phyloP scores from a whole-genome alignment of 331 rosid genomes.

The Saraca asoca region DNA sequence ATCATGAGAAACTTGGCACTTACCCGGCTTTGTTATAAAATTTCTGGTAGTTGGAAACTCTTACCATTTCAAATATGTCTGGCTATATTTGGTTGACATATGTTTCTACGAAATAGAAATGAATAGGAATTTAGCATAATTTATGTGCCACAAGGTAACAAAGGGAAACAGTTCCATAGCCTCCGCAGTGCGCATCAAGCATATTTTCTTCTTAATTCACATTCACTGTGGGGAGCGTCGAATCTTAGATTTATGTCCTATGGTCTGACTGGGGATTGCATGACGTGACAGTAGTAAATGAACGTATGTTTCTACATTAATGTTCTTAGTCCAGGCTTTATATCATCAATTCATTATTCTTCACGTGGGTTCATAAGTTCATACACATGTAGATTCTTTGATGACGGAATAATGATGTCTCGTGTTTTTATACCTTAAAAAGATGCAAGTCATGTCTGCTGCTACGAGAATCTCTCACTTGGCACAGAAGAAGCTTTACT shows the following conservation, averaged over 20 bases:
- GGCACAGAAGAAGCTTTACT: conserved; percentile 10
- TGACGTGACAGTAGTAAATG: neutral
- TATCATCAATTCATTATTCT: neutral
- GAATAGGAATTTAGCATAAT: conserved; percentile 9
- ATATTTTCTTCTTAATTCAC: neutral
- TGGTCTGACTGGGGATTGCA: conserved; percentile 3
- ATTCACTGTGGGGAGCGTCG: neutral
- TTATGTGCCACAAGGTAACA: neutral
- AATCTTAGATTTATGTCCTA: neutral
- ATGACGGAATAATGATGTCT: neutral
- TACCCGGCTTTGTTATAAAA: neutral
- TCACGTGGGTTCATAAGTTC: neutral
- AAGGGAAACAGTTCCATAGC: neutral
- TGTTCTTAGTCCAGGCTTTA: conserved; percentile 2
- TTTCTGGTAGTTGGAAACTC: neutral
- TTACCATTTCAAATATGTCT: neutral
- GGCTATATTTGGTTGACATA: neutral
- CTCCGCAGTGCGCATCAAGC: neutral
- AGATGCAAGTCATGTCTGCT: neutral
- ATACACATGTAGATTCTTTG: neutral
- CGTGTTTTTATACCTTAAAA: neutral
- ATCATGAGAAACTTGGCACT: neutral
- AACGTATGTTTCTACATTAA: neutral
- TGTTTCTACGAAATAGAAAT: neutral
- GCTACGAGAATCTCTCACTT: neutral